Percentiles rank a stretch among this genome's conserved stretches.
These are phyloP conservation scores for Wickerhamomyces sp. DNA, from an alignment of 1,139 yeast species.

Conservation along the genomic window DNA sequence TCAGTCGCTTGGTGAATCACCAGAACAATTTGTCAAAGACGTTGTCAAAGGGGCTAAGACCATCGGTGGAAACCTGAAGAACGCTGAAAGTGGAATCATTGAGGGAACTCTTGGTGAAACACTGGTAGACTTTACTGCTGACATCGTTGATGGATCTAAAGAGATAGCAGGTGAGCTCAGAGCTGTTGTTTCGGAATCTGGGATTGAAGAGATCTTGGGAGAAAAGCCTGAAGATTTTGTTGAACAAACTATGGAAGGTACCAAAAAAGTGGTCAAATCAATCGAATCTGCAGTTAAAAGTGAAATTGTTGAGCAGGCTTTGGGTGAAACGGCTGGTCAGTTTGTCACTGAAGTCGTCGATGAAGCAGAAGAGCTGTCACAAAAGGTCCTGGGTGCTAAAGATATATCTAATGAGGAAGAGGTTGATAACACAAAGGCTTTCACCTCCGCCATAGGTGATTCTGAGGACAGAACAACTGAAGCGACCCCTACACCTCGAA, in stretches of 20 bases:
- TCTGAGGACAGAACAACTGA: neutral
- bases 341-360: constrained; percentile 5
- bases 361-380: neutral
- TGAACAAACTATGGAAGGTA: neutral
- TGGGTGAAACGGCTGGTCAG: constrained; percentile 4
- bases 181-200: neutral
- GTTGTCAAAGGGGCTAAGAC: constrained; percentile 3
- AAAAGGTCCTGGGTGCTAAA: neutral
- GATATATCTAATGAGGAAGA: neutral
- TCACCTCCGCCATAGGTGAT: neutral
- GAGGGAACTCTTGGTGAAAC: constrained; percentile 5
- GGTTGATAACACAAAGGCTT: neutral
- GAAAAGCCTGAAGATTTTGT: neutral
- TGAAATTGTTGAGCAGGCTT: constrained; percentile 1
- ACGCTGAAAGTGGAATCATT: neutral
- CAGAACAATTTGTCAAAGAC: constrained; percentile 1
- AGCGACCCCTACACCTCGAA: neutral
- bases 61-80: neutral
- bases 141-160: neutral
- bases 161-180: constrained; percentile 2
- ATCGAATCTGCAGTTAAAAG: neutral
- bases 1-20: neutral
- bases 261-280: neutral
- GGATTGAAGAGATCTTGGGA: neutral
- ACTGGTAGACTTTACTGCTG: constrained; percentile 1